Evolutionary conservation across 805 yeast genomes (phyloP), one percentile per base, ranked within the genome.

Genomic region (Hanseniaspora clermontiae): DNA sequence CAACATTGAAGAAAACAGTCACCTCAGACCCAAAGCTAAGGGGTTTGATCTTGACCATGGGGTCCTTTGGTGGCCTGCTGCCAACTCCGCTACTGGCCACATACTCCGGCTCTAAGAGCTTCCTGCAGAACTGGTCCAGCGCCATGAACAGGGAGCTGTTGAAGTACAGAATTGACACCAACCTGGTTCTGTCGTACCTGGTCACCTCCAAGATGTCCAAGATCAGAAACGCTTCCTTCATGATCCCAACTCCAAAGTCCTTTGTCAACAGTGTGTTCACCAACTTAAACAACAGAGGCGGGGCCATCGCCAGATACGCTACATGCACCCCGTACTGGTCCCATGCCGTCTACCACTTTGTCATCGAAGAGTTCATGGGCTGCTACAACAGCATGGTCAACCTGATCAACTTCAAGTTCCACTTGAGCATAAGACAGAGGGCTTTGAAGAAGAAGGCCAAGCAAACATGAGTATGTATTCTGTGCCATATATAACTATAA

Each of bases 151-250:
- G 90, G 38, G 98, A 93, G 70, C 76, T 93, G 64, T 72, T 75
- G 54, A 69, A 78, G 0, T 68, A 77, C 54, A 80, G 82, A 24
- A 77, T 93, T 61, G 98, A 93, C 65, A 97, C 88, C 57, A 89
- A 91, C 70, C 73, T 88, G 45, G 82, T 86, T 34, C 69, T 90
- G 47, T 87, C 96, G 10, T 93, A 93, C 70, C 75, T 93, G 63
- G 97, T 93, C 43, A 84, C 96, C 6, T 85, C 96, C 37, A 86
- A 95, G 60, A 89, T 93, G 97, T 90, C 97, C 47, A 93, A 93
- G 75, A 80, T 93, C 65, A 83, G 83, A 71, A 81, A 84, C 65
- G 67, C 93, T 11, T 83, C 95, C 24, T 67, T 75, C 38, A 63
- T 81, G 63, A 86, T 90, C 64, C 98, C 98, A 59, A 82, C 73